Conservation (phyloP, 495 filamentous ascomycete species). For the Trichocladium uniseriatum region DNA sequence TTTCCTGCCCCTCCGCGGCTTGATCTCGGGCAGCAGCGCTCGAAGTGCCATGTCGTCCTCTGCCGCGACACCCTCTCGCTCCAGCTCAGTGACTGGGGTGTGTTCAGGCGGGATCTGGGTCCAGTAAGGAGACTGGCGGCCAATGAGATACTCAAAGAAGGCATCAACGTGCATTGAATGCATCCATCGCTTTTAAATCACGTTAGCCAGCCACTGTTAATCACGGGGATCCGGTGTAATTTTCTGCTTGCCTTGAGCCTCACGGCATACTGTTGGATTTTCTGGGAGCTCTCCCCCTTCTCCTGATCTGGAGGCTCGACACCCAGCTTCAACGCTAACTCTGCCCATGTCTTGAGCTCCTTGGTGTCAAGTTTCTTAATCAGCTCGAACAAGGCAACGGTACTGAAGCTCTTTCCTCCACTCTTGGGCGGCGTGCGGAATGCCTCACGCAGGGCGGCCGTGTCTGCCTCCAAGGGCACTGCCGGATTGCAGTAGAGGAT, state of each 20-base stretch:
- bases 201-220: neutral
- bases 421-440: slow-evolving; percentile 84
- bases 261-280: slow-evolving; percentile 95
- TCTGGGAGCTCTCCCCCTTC: slow-evolving; percentile 90
- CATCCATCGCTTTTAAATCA: slow-evolving; percentile 72
- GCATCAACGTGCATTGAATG: slow-evolving; percentile 95
- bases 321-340: slow-evolving; percentile 78
- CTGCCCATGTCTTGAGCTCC: slow-evolving; percentile 94
- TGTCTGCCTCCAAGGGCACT: slow-evolving; percentile 61
- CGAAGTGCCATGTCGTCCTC: slow-evolving; percentile 91
- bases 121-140: slow-evolving; percentile 74
- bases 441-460: slow-evolving; percentile 62
- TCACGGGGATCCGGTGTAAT: neutral
- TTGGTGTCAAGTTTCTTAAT: slow-evolving; percentile 74
- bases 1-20: slow-evolving; percentile 80
- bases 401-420: slow-evolving; percentile 85
- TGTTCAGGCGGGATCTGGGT: slow-evolving; percentile 66
- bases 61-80: slow-evolving; percentile 74
- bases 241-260: slow-evolving; percentile 64
- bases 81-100: slow-evolving; percentile 48
- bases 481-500: slow-evolving; percentile 87
- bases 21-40: slow-evolving; percentile 79
- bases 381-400: slow-evolving; percentile 70
- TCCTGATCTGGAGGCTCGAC: slow-evolving; percentile 78
- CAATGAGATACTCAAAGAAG: slow-evolving; percentile 86